Evolutionary conservation across 768 basidiomycete genomes (phyloP), one percentile per base, ranked within the genome.

Genomic region (Trametes villosa): DNA sequence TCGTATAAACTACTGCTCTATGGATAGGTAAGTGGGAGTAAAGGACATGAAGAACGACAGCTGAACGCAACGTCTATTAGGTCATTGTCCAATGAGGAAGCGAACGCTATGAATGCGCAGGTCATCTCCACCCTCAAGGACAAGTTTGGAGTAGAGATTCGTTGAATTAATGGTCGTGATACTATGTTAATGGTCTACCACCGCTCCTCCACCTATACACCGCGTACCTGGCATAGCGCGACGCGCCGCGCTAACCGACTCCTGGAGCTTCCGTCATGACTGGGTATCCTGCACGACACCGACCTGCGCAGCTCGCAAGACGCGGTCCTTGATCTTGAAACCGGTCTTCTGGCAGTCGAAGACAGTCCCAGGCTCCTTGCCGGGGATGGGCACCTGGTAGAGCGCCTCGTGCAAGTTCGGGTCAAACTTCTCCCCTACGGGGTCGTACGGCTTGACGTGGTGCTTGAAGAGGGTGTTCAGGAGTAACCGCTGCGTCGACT

Each of bases 371-470:
- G 94, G 86, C 72, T 89, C 87, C 77, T 92, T 93, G 15, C 84
- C 91, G n/a, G 93, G 89, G 64, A 95, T 81, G 22, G 96, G 94
- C 26, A 86, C 92, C 77, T 96, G 94, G 77, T 93, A 98, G 27
- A 97, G 81, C 12, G 97, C 97, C 76, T 99, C 97, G 69, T 98
- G 96, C 31, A 79, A 77, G 75, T 98, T 98, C 17, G 97, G 96
- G 75, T 99, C 95, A 69, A 99, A 99, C 65, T 80, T 81, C 75
- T 96, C 94, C 42, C 96, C 96, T 0, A 85, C 88, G 15, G 96
- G 93, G 72, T 97, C 94, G 69, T 94, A 97, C 1, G 91, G 86
- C 59, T 89, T 92, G 73, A 98, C 86, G 60, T 95, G 89, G 76
- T 95, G 94, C 76, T 93, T 89, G 79, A 88, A 92, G 33, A 99